Conservation (phyloP, 352 stramenopile species). For the Phytopythium kandeliae region DNA sequence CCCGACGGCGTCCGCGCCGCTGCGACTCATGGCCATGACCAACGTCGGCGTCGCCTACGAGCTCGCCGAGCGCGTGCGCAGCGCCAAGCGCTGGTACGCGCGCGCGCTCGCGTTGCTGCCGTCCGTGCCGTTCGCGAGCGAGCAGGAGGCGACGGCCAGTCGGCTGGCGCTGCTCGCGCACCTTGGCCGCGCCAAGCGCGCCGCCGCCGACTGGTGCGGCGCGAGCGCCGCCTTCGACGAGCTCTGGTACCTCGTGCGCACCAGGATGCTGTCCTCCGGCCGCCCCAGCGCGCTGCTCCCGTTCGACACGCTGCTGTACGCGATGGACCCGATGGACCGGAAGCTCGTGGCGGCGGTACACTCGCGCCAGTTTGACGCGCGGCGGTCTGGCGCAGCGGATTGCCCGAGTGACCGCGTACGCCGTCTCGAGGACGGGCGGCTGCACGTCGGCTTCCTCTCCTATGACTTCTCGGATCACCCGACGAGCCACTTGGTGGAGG, state of each 20-base stretch:
- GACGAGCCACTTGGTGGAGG: conserved; percentile 72
- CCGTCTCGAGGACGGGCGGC: conserved; percentile 3
- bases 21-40: conserved; percentile 31
- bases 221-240: conserved; percentile 22
- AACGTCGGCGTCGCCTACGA: conserved; percentile 47
- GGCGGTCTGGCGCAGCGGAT: not conserved
- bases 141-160: conserved; percentile 9
- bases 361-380: conserved; percentile 17
- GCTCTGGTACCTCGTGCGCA: conserved; percentile 26
- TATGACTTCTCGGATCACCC: conserved; percentile 82
- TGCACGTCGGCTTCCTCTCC: conserved; percentile 73
- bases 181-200: conserved; percentile 32
- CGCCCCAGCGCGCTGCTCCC: conserved; percentile 32
- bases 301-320: conserved; percentile 68
- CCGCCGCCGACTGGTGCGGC: conserved; percentile 44
- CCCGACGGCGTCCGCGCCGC: conserved; percentile 4
- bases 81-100: conserved; percentile 25
- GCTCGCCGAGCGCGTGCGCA: conserved; percentile 22
- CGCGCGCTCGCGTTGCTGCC: conserved; percentile 12
- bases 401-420: conserved; percentile 3
- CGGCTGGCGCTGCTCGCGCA: conserved; percentile 21
- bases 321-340: conserved; percentile 21
- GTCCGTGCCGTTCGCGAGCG: conserved; percentile 9
- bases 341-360: conserved; percentile 34
- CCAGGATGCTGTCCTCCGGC: conserved; percentile 16